A percentile compares a stretch with the other conserved stretches of the same genome.
Conservation (phyloP, 2,329 filamentous ascomycete genomes). For the Colletotrichum australisinense region DNA sequence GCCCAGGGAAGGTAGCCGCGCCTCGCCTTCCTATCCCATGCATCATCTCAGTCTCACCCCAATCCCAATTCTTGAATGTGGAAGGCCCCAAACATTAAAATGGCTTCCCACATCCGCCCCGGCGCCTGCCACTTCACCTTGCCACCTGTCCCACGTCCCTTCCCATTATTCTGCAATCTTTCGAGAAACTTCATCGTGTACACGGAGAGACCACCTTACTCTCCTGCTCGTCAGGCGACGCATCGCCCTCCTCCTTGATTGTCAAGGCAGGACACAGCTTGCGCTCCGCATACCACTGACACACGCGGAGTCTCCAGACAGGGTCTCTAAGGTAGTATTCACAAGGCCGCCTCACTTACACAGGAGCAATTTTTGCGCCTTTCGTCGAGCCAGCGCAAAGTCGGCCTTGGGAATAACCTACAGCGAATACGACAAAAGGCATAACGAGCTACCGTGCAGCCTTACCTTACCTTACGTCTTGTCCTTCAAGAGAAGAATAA, state of each 20-base stretch:
- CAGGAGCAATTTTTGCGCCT: neutral
- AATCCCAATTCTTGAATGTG: neutral
- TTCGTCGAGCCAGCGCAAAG: neutral
- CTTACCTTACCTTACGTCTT: neutral
- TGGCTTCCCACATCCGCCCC: conserved; percentile 17
- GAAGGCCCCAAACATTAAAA: conserved; percentile 15
- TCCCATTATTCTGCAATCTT: neutral
- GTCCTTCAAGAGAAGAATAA: neutral
- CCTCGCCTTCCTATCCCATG: neutral
- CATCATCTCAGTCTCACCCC: neutral
- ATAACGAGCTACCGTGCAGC: neutral
- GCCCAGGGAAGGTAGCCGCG: neutral
- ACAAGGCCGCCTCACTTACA: neutral
- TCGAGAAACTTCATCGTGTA: neutral
- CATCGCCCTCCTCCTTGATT: conserved; percentile 20
- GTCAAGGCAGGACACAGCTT: conserved; percentile 25
- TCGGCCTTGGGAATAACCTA: neutral
- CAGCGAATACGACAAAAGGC: neutral
- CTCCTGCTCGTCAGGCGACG: conserved; percentile 1
- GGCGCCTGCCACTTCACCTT: neutral
- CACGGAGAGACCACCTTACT: neutral
- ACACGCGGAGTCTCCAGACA: too few species aligned
- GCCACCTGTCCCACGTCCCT: neutral
- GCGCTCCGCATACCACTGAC: conserved; percentile 5
- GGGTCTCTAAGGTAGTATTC: neutral